These are phyloP conservation scores for Linum tenue DNA, from an alignment of 345 rosid genomes.

Conservation along the genomic window DNA sequence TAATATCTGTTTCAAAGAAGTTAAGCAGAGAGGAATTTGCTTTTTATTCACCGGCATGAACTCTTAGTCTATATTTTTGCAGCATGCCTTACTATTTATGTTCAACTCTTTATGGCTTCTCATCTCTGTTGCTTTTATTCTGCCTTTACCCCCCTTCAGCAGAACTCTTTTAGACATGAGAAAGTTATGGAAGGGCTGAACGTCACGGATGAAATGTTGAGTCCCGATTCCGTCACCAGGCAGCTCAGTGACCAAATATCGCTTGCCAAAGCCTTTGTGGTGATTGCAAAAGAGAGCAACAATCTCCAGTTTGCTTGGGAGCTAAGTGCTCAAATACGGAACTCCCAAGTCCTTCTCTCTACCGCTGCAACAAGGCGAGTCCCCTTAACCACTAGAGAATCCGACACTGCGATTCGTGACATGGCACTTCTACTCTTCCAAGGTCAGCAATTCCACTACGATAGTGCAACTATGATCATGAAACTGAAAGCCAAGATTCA, in stretches of 20 bases:
- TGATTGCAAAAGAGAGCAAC: conserved; percentile 87
- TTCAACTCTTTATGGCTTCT: no score
- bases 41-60: no score
- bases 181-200: conserved; percentile 54
- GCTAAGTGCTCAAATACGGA: conserved; percentile 86
- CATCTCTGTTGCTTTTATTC: not conserved
- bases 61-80: no score
- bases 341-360: conserved; percentile 69
- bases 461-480: conserved; percentile 93
- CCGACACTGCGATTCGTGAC: conserved; percentile 66
- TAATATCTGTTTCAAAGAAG: no score
- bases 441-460: conserved; percentile 84
- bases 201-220: conserved; percentile 79
- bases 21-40: no score
- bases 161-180: conserved; percentile 25
- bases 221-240: conserved; percentile 62
- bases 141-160: not conserved
- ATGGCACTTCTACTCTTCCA: conserved; percentile 83
- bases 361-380: conserved; percentile 62
- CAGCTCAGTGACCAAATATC: conserved; percentile 82
- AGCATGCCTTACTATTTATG: no score
- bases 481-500: conserved; percentile 77
- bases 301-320: conserved; percentile 97
- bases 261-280: conserved; percentile 84
- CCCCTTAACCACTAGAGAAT: conserved; percentile 57